phyloP scores from a whole-genome alignment of 1,284 basidiomycete genomes.

The Schizophyllum amplum region DNA sequence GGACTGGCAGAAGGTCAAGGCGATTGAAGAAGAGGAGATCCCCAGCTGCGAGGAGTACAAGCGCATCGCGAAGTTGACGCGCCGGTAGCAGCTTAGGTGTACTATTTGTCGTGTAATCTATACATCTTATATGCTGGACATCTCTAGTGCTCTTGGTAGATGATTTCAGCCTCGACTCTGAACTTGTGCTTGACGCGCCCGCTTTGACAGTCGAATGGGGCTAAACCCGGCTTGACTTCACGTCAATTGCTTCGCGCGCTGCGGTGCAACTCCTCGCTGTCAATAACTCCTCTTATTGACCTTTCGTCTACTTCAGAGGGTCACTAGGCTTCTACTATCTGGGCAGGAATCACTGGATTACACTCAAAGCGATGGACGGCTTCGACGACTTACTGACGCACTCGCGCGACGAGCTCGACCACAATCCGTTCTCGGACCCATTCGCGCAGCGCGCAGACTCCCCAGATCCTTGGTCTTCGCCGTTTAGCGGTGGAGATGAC shows the following conservation, averaged over 20 bases:
- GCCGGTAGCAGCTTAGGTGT: not conserved
- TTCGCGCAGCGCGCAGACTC: constrained; percentile 64
- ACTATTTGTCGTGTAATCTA: not conserved
- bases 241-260: too few species aligned
- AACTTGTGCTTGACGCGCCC: too few species aligned
- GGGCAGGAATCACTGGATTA: too few species aligned
- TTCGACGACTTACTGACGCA: constrained; percentile 74
- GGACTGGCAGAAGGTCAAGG: constrained; percentile 78
- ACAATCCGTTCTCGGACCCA: constrained; percentile 73
- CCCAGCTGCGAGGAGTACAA: constrained; percentile 71
- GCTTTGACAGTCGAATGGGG: too few species aligned
- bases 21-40: constrained; percentile 57
- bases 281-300: too few species aligned
- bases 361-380: constrained; percentile 45
- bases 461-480: constrained; percentile 70
- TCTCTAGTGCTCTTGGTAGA: too few species aligned
- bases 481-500: constrained; percentile 22
- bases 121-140: not conserved
- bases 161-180: too few species aligned
- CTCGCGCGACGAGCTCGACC: constrained; percentile 52
- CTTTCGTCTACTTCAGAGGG: too few species aligned
- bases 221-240: too few species aligned
- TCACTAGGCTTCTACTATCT: too few species aligned
- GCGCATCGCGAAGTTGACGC: constrained; percentile 2
- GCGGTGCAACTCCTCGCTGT: too few species aligned